A percentile compares a stretch with the other conserved stretches of the same genome.
Conservation (phyloP, 345 rosid genomes). For the Crucihimalaya himalaica region DNA sequence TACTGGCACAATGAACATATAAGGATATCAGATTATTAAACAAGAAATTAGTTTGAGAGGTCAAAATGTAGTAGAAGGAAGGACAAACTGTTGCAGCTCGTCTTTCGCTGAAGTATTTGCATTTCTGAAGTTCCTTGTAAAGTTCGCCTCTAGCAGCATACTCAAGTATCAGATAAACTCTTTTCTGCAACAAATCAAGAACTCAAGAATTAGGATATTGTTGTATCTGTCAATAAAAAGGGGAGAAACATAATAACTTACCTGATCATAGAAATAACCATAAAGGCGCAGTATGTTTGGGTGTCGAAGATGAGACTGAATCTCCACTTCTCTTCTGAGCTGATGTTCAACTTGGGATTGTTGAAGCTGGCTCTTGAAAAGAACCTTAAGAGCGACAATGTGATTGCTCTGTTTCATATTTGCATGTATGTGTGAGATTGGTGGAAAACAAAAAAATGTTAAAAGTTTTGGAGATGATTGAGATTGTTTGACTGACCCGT, state of each 20-base stretch:
- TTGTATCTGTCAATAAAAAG: not conserved
- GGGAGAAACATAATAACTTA: constrained; percentile 12
- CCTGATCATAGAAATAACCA: constrained; percentile 98
- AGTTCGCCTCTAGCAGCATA: constrained; percentile 96
- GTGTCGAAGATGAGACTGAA: constrained; percentile 93
- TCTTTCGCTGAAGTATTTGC: constrained; percentile 93
- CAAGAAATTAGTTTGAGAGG: not conserved
- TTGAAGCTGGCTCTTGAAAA: constrained; percentile 91
- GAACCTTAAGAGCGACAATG: constrained; percentile 89
- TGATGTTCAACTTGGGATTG: constrained; percentile 98
- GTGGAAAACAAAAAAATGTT: no score
- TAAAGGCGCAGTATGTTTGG: constrained; percentile 87
- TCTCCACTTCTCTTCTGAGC: constrained; percentile 94
- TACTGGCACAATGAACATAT: constrained; percentile 50
- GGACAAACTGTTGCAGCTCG: constrained; percentile 90
- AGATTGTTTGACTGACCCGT: constrained; percentile 47
- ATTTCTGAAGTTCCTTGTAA: constrained; percentile 89
- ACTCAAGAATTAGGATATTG: not conserved
- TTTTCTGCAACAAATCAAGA: constrained; percentile 60
- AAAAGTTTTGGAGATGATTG: not conserved
- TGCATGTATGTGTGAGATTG: no score
- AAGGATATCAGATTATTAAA: constrained; percentile 2
- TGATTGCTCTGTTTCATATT: constrained; percentile 75
- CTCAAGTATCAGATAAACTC: constrained; percentile 89
- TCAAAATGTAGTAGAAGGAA: constrained; percentile 17